Evolutionary conservation across 2,329 filamentous ascomycete genomes (phyloP), one percentile per base, ranked within the genome.

Genomic region (Cercospora brassicicola): DNA sequence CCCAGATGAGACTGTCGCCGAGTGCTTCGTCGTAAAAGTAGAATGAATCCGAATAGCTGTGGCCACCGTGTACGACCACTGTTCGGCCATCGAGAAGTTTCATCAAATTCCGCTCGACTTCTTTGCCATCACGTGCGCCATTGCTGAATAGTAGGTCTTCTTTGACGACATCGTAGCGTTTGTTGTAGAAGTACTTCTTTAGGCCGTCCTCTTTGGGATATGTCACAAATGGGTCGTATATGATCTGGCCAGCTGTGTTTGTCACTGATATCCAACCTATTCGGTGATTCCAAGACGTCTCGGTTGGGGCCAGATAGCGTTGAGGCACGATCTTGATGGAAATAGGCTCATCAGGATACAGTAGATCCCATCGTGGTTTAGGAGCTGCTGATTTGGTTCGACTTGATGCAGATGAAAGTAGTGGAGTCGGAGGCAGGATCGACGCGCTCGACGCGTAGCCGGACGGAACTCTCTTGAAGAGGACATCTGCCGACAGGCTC

Each of bases 311-410:
- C 11, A 60, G 39, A 13, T 67, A 67, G 11, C 56, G 56, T 48
- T 67, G 66, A 23, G 48, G 63, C 6, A 64, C 66, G 18, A 67
- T 67, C 30, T 64, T 62, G 33, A 67, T 42, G 3, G 61, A 62
- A 8, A 67, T 7, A 9, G 66, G 66, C 28, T 64, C 61, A n/a
- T 60, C 26, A 9, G 66, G 66, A 6, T 33, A 51, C 3, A 59
- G 51, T 4, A 67, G 45, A 20, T 67, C 20, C 66, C 66, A 67
- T 18, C 48, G 61, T 20, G 66, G 66, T 11, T 31, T 23, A 10
- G 63, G 18, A 10, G 63, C 63, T 15, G 13, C 18, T 36, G 55
- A 36, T 64, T 64, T 67, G 56, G 56, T 28, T 9, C 6, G 61
- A 20, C 23, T 23, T 45, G 53, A 28, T 13, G 61, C 13, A 23